phyloP scores from a whole-genome alignment of 768 basidiomycete species.

The Lactarius deliciosus region DNA sequence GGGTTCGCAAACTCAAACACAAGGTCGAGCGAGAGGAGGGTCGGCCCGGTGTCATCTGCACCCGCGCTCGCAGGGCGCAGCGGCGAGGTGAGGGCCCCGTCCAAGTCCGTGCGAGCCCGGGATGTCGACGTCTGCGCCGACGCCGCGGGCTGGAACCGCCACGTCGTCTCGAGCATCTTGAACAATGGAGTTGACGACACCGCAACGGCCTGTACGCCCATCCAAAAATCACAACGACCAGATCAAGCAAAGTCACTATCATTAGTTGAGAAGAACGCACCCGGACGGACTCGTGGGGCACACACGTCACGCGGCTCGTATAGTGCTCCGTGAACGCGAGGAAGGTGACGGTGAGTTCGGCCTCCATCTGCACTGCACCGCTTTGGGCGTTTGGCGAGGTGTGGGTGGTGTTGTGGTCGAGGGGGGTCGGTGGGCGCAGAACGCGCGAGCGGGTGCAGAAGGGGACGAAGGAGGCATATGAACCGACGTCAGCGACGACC shows the following conservation, averaged over 20 bases:
- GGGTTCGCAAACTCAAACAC: conserved; percentile 87
- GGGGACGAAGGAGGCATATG: conserved; percentile 85
- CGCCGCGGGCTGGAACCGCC: conserved; percentile 65
- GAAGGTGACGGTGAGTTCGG: conserved; percentile 87
- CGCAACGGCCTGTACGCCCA: conserved; percentile 56
- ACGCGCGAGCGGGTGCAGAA: conserved; percentile 79
- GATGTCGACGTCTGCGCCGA: conserved; percentile 32
- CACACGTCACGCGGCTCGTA: conserved; percentile 78
- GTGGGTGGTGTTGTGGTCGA: conserved; percentile 16
- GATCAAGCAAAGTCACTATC: not conserved
- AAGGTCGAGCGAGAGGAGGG: conserved; percentile 81
- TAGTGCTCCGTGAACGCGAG: conserved; percentile 86
- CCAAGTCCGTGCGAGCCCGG: conserved; percentile 42
- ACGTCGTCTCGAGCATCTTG: conserved; percentile 65
- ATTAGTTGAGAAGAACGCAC: conserved; percentile 44
- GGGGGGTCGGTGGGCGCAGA: conserved; percentile 40
- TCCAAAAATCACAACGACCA: not conserved
- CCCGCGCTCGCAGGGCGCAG: not conserved
- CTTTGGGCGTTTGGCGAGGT: conserved; percentile 29
- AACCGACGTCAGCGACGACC: conserved; percentile 83
- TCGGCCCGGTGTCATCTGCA: conserved; percentile 47
- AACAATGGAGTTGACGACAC: conserved; percentile 73
- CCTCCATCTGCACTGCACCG: conserved; percentile 56
- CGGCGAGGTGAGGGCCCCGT: conserved; percentile 19
- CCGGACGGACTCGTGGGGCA: conserved; percentile 75